Evolutionary conservation across 2,329 filamentous ascomycete genomes (phyloP).

Genomic region (Didymella pinodella): DNA sequence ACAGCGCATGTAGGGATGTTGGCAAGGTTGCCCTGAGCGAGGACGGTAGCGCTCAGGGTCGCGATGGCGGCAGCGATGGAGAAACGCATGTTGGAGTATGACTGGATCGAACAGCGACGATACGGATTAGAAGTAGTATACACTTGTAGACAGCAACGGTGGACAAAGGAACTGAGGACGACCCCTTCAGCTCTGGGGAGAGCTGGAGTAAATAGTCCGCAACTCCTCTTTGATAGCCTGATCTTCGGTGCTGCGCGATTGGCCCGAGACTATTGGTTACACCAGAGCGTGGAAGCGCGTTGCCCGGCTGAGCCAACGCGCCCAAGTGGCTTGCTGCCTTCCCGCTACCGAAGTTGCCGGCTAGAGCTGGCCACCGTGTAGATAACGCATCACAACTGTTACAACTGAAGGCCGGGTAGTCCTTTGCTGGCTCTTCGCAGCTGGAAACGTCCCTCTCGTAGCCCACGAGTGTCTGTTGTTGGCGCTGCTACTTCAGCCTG

Average conservation of each 20-base stretch:
- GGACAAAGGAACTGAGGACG: neutral
- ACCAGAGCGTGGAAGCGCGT: slow-evolving; percentile 9
- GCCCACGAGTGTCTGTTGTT: neutral
- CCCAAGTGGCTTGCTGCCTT: slow-evolving; percentile 7
- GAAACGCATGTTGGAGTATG: slow-evolving; percentile 35
- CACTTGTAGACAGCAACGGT: neutral
- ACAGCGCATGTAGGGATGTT: slow-evolving; percentile 43
- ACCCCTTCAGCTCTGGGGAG: slow-evolving; percentile 2
- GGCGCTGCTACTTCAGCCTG: slow-evolving; percentile 1
- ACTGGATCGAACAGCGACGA: neutral
- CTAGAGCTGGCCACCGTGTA: neutral
- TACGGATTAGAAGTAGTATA: neutral
- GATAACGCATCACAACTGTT: neutral
- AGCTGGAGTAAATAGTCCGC: slow-evolving; percentile 17
- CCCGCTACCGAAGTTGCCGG: slow-evolving; percentile 11
- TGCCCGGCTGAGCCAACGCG: slow-evolving; percentile 5
- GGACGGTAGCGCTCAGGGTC: slow-evolving; percentile 34
- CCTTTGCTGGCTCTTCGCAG: neutral
- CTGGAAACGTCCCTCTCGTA: neutral
- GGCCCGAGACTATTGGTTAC: slow-evolving; percentile 10
- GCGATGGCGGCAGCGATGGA: slow-evolving; percentile 35
- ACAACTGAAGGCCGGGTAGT: neutral
- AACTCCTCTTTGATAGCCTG: slow-evolving; percentile 5
- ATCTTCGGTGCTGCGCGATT: slow-evolving; percentile 9
- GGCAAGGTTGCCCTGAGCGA: slow-evolving; percentile 35